Evolutionary conservation across 257 asterid genomes (phyloP).

Genomic region (Plantago elongata): DNA sequence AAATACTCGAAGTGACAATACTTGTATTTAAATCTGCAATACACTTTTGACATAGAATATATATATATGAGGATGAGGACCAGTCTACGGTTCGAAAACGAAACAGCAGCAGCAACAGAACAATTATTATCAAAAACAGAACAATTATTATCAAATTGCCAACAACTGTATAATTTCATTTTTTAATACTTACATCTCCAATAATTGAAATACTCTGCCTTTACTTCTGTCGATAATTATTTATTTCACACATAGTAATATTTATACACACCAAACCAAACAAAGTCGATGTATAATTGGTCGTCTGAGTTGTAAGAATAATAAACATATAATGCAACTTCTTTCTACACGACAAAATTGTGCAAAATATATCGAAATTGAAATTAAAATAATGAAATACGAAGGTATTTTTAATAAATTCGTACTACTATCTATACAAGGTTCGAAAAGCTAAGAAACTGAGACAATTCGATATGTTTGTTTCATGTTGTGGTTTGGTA

Average conservation of each 20-base stretch:
- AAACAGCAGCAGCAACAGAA: slow-evolving; percentile 30
- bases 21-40: not conserved
- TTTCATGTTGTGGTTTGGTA: no score
- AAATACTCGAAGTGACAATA: not conserved
- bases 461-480: no score
- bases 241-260: slow-evolving; percentile 18
- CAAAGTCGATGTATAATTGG: slow-evolving; percentile 6
- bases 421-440: no score
- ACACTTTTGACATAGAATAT: not conserved
- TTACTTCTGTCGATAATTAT: slow-evolving; percentile 20
- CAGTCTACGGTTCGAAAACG: slow-evolving; percentile 35
- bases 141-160: slow-evolving; percentile 20
- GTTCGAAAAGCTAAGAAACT: no score
- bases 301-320: not conserved
- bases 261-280: slow-evolving; percentile 10
- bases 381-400: no score
- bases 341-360: no score
- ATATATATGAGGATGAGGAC: slow-evolving; percentile 10
- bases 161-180: slow-evolving; percentile 1
- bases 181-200: slow-evolving; percentile 21
- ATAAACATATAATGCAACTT: not conserved
- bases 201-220: slow-evolving; percentile 34
- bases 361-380: no score
- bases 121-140: slow-evolving; percentile 16
- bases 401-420: no score